Conservation (phyloP, 2,329 filamentous ascomycete genomes). For the Aspergillus pseudonomiae region DNA sequence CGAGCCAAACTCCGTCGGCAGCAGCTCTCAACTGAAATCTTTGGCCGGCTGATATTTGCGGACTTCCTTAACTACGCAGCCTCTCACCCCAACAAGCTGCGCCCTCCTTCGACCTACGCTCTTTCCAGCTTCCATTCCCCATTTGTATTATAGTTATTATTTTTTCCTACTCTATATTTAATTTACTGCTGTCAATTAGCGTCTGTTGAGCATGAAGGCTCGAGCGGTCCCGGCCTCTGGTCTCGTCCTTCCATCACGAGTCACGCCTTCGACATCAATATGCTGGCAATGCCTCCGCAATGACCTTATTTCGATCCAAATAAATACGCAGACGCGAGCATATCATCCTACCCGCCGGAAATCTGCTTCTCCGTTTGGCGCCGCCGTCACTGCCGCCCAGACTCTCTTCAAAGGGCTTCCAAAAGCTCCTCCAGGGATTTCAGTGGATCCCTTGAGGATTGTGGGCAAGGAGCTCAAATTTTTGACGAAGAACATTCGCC, state of each 20-base stretch:
- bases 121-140: not conserved
- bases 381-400: constrained; percentile 57
- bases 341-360: constrained; percentile 45
- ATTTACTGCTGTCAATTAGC: constrained; percentile 2
- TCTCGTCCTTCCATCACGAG: constrained; percentile 38
- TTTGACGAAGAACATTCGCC: constrained; percentile 87
- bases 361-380: constrained; percentile 46
- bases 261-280: constrained; percentile 33
- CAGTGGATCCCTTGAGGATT: constrained; percentile 82
- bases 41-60: constrained; percentile 14
- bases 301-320: constrained; percentile 32
- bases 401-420: constrained; percentile 49
- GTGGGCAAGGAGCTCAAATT: constrained; percentile 98
- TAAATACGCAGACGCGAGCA: constrained; percentile 36
- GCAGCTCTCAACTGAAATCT: constrained; percentile 14
- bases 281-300: constrained; percentile 47
- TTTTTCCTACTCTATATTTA: not conserved
- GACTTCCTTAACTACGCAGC: constrained; percentile 6
- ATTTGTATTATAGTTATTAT: constrained; percentile 9
- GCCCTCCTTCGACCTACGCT: not conserved
- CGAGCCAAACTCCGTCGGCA: constrained; percentile 19
- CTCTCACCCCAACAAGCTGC: not conserved
- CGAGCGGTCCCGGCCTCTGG: constrained; percentile 40
- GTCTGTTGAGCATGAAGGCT: constrained; percentile 40
- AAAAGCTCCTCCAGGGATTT: constrained; percentile 58